Evolutionary conservation across 495 filamentous ascomycete genomes (phyloP).

Genomic region (Trichoderma parareesei): DNA sequence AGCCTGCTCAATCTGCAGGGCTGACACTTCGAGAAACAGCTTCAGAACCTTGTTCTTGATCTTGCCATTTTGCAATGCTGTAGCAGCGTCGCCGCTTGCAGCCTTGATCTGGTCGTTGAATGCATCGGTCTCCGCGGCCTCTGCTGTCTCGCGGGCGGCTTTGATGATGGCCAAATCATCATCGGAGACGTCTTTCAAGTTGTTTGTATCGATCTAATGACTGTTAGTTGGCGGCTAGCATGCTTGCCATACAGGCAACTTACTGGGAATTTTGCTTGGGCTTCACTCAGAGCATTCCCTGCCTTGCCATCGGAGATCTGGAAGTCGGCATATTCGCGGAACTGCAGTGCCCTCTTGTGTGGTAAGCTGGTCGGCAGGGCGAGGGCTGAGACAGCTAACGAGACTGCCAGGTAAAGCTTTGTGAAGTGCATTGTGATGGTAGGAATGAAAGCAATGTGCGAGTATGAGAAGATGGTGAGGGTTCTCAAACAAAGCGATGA

Average conservation of each 20-base stretch:
- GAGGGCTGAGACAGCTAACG: not conserved
- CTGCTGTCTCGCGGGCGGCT: slow-evolving; percentile 28
- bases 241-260: not conserved
- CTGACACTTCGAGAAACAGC: slow-evolving; percentile 30
- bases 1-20: slow-evolving; percentile 27
- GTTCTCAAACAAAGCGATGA: not conserved
- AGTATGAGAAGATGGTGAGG: not conserved
- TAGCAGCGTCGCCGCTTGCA: slow-evolving; percentile 23
- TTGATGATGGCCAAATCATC: slow-evolving; percentile 34
- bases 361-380: not conserved
- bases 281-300: not conserved
- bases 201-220: slow-evolving; percentile 1
- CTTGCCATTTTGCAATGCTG: slow-evolving; percentile 42
- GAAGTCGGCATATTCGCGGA: not conserved
- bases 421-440: not conserved
- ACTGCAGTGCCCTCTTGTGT: not conserved
- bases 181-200: slow-evolving; percentile 29
- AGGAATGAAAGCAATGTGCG: not conserved
- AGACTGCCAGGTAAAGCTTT: not conserved
- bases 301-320: not conserved
- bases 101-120: slow-evolving; percentile 34
- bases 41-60: slow-evolving; percentile 50
- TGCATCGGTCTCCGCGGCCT: slow-evolving; percentile 30
- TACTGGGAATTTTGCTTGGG: not conserved
- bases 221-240: not conserved